These are phyloP conservation scores for Globisporangium iwayamae DNA, from an alignment of 352 stramenopile genomes.

Conservation along the genomic window DNA sequence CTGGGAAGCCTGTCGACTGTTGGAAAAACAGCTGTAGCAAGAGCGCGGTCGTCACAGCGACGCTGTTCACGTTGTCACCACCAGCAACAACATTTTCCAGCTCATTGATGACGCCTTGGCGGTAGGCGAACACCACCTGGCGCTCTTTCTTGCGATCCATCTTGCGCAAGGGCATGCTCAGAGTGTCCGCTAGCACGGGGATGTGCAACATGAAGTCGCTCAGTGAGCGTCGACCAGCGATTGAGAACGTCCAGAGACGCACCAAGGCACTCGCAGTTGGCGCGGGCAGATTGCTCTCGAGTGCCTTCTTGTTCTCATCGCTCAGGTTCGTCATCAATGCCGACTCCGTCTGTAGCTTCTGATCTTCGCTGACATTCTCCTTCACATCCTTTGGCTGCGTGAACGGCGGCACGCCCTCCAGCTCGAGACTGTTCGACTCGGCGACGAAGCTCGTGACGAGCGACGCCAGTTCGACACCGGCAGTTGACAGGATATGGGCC, in stretches of 20 bases:
- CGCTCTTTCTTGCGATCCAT: slow-evolving; percentile 82
- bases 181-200: slow-evolving; percentile 40
- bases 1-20: slow-evolving; percentile 49
- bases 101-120: slow-evolving; percentile 40
- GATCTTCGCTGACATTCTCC: not conserved
- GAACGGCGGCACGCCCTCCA: slow-evolving; percentile 48
- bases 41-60: slow-evolving; percentile 27
- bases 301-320: slow-evolving; percentile 58
- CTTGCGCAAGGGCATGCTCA: slow-evolving; percentile 79
- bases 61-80: slow-evolving; percentile 12
- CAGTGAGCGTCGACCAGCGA: slow-evolving; percentile 53
- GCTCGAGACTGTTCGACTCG: slow-evolving; percentile 52
- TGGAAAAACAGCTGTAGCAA: slow-evolving; percentile 70
- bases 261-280: slow-evolving; percentile 52
- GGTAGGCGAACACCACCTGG: slow-evolving; percentile 61
- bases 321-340: slow-evolving; percentile 33
- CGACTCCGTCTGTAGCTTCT: not conserved
- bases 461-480: slow-evolving; percentile 44
- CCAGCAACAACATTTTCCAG: slow-evolving; percentile 28
- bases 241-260: slow-evolving; percentile 65
- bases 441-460: slow-evolving; percentile 67
- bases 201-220: slow-evolving; percentile 63
- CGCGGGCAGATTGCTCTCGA: slow-evolving; percentile 52
- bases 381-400: not conserved
- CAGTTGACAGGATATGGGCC: slow-evolving; percentile 46